Percentiles rank a stretch among this genome's conserved stretches.
These are phyloP conservation scores for Neostapfia colusana DNA, from an alignment of 176 grass and related monocot genomes.

Conservation along the genomic window DNA sequence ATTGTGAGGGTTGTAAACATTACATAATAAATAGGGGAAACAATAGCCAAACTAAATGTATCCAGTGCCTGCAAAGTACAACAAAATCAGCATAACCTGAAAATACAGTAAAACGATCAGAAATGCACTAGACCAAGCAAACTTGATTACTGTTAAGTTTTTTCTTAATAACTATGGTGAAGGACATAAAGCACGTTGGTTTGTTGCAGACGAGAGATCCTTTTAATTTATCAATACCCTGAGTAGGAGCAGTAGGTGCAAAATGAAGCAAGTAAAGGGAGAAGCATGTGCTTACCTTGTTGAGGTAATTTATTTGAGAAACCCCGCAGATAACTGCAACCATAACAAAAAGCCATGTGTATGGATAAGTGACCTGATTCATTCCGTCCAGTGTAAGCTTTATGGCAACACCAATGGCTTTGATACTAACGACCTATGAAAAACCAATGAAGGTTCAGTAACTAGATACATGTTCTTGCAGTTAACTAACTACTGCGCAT, in stretches of 20 bases:
- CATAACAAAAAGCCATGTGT: constrained; percentile 86
- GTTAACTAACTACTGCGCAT: neutral
- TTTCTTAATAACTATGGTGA: neutral
- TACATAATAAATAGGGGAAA: constrained; percentile 94
- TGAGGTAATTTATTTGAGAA: constrained; percentile 94
- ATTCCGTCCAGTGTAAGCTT: constrained; percentile 89
- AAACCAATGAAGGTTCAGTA: neutral
- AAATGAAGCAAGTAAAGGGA: constrained; percentile 2
- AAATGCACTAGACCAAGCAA: neutral
- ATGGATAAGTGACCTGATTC: constrained; percentile 74
- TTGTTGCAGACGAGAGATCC: constrained; percentile 2
- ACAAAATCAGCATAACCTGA: constrained; percentile 25
- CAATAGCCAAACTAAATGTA: constrained; percentile 87
- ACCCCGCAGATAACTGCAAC: constrained; percentile 76
- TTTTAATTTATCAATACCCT: neutral
- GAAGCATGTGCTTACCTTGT: constrained; percentile 60
- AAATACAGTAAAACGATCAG: neutral
- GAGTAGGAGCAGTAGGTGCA: constrained; percentile 1
- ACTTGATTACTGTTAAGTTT: neutral
- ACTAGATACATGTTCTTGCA: neutral
- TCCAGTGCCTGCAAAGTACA: constrained; percentile 74
- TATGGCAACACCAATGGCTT: constrained; percentile 90
- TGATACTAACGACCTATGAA: constrained; percentile 90
- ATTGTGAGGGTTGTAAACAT: constrained; percentile 96
- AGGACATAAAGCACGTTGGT: neutral